Evolutionary conservation across 1,284 basidiomycete species (phyloP).

Genomic region (Apiotrichum sp.): DNA sequence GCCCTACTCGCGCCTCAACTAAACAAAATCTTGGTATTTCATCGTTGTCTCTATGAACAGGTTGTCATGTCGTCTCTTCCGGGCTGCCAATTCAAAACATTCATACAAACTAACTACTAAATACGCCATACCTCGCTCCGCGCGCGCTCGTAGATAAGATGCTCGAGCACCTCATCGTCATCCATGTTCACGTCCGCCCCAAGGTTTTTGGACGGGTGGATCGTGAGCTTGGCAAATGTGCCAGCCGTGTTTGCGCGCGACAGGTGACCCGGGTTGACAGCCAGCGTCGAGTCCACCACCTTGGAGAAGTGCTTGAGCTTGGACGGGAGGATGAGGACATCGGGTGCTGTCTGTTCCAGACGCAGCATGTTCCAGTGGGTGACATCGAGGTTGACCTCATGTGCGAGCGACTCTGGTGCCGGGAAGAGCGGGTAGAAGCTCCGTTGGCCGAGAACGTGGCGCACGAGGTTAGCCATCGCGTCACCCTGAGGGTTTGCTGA

Average conservation of each 20-base stretch:
- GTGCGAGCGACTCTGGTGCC: conserved; percentile 62
- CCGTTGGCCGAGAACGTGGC: conserved; percentile 78
- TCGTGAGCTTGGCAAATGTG: conserved; percentile 44
- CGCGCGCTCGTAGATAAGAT: conserved; percentile 41
- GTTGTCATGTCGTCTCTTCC: too few species aligned
- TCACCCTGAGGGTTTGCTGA: conserved; percentile 55
- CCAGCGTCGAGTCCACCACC: conserved; percentile 48
- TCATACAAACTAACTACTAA: not conserved
- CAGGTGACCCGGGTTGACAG: conserved; percentile 45
- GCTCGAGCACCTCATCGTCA: conserved; percentile 25
- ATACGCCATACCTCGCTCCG: conserved; percentile 43
- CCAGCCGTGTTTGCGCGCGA: conserved; percentile 39
- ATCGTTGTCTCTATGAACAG: not conserved
- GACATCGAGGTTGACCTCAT: conserved; percentile 80
- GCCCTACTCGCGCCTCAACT: not conserved
- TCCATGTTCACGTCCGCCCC: conserved; percentile 17
- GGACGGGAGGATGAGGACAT: conserved; percentile 78
- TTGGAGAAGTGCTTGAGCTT: conserved; percentile 78
- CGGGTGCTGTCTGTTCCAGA: conserved; percentile 55
- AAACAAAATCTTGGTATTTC: not conserved
- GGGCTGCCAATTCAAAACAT: not conserved
- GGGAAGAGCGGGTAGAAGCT: conserved; percentile 97
- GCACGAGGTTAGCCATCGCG: conserved; percentile 67
- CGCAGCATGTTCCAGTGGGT: conserved; percentile 56
- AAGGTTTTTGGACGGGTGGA: conserved; percentile 39